phyloP scores from a whole-genome alignment of 73 alveolate species.

The Vitrella brassicaformis region DNA sequence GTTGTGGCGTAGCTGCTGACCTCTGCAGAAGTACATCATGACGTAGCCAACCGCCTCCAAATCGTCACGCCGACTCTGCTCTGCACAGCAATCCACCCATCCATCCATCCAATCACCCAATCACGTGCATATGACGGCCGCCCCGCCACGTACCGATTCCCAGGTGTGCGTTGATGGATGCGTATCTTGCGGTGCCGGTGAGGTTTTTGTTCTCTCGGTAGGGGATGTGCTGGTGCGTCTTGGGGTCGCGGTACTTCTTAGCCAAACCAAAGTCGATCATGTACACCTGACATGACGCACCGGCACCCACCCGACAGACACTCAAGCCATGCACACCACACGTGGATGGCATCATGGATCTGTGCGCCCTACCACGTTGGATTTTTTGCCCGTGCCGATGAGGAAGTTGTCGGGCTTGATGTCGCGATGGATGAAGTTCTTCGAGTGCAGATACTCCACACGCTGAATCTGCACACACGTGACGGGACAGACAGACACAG shows the following conservation, averaged over 20 bases:
- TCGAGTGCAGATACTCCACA: conserved; percentile 59
- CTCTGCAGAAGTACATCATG: conserved; percentile 46
- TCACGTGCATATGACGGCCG: no score
- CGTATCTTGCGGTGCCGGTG: conserved; percentile 65
- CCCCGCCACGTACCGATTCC: conserved; percentile 37
- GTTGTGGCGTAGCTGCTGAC: conserved; percentile 58
- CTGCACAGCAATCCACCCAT: not conserved
- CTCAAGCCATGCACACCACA: no score
- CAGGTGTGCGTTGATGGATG: conserved; percentile 51
- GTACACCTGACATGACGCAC: no score
- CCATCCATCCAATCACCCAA: no score
- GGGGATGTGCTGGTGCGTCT: conserved; percentile 55
- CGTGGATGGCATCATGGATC: no score
- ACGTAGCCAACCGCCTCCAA: conserved; percentile 59
- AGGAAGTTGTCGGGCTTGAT: conserved; percentile 78
- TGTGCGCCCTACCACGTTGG: no score
- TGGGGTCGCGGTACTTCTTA: conserved; percentile 44
- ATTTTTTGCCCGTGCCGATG: conserved; percentile 43
- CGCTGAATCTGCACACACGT: conserved; percentile 13
- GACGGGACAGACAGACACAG: no score
- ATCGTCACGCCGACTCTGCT: conserved; percentile 59
- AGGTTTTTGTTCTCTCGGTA: conserved; percentile 48
- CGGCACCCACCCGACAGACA: no score
- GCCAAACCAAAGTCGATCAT: conserved; percentile 59
- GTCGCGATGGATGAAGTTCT: conserved; percentile 66